Conservation (phyloP, 2,329 filamentous ascomycete genomes). For the Penicillium sp. region DNA sequence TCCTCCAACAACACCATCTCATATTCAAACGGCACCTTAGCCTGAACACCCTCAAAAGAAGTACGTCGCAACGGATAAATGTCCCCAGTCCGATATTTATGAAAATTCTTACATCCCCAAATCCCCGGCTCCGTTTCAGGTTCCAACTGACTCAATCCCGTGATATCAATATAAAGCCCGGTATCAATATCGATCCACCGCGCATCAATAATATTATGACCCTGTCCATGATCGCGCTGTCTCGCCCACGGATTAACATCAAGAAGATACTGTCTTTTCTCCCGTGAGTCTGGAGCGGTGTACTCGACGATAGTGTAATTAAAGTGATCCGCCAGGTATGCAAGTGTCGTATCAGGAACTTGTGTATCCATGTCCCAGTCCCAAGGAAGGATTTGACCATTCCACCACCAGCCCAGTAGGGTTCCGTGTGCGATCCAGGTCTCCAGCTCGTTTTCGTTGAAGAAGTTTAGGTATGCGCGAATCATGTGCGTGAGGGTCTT, state of each 20-base stretch:
- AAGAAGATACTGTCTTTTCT: constrained; percentile 63
- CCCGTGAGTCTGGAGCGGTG: constrained; percentile 39
- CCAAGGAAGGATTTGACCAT: constrained; percentile 73
- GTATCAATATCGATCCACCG: constrained; percentile 76
- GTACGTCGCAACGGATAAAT: constrained; percentile 74
- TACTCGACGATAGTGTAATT: constrained; percentile 65
- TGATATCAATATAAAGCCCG: constrained; percentile 82
- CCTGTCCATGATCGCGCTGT: constrained; percentile 62
- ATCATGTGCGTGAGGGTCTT: constrained; percentile 68
- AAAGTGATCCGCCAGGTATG: constrained; percentile 62
- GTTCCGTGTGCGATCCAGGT: constrained; percentile 88
- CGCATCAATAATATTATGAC: constrained; percentile 78
- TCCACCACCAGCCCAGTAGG: constrained; percentile 88
- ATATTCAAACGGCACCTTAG: constrained; percentile 61
- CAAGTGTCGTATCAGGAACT: constrained; percentile 66
- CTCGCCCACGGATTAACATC: constrained; percentile 73
- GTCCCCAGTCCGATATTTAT: constrained; percentile 68
- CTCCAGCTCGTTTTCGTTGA: constrained; percentile 65
- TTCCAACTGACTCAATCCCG: constrained; percentile 69
- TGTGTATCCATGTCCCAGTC: constrained; percentile 84
- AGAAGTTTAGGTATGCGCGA: constrained; percentile 69
- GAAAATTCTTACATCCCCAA: constrained; percentile 78
- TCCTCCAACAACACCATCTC: constrained; percentile 40
- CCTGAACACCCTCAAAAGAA: constrained; percentile 71
- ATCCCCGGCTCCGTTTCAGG: constrained; percentile 59